These are phyloP conservation scores for Raphanus sativus DNA, from an alignment of 345 rosid species.

Conservation along the genomic window DNA sequence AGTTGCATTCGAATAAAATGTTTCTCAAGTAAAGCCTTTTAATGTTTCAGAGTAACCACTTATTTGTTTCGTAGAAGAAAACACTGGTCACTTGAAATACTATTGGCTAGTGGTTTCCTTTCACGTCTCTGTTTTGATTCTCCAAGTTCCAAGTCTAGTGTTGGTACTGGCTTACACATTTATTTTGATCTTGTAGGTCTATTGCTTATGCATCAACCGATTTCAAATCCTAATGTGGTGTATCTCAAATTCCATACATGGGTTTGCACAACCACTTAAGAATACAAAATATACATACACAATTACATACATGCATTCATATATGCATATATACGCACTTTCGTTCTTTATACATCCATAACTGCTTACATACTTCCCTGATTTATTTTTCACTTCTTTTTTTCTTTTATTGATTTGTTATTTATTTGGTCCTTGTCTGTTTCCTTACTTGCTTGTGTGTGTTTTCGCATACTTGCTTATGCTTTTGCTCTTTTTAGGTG, in stretches of 20 bases:
- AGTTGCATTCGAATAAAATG: background rate
- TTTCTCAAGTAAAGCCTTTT: background rate
- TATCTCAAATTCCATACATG: background rate
- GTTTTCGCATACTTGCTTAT: too few relatives aligned
- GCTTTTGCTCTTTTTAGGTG: too few relatives aligned
- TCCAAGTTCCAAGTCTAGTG: background rate
- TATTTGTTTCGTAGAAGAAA: background rate
- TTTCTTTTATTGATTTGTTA: background rate
- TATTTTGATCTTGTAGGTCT: background rate
- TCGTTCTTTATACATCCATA: background rate
- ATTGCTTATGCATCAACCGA: background rate
- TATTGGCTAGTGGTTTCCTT: too few relatives aligned
- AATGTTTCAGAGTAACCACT: background rate
- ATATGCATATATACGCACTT: background rate
- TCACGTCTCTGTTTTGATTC: background rate
- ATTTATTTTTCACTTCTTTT: too few relatives aligned
- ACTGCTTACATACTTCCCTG: background rate
- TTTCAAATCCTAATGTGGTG: background rate
- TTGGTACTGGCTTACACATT: background rate
- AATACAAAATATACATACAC: background rate
- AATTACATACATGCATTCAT: background rate
- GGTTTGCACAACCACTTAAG: background rate
- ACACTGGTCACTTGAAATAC: background rate
- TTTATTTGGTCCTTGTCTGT: background rate
- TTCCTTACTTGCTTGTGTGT: background rate